A percentile compares a stretch with the other conserved stretches of the same genome.
Conservation (phyloP, 352 stramenopile genomes). For the Phytophthora melonis region DNA sequence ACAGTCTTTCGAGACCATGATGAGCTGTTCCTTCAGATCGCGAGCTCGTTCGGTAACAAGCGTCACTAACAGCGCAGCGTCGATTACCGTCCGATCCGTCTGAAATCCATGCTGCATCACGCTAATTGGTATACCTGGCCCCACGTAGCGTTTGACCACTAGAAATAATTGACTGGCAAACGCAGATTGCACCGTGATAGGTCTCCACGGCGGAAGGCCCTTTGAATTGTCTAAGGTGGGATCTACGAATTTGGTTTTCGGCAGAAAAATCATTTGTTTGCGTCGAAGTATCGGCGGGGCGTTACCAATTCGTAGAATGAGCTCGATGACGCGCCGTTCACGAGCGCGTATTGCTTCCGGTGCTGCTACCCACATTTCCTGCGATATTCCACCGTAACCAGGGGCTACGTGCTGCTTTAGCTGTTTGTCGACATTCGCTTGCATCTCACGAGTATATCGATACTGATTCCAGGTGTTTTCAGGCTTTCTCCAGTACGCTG, state of each 20-base stretch:
- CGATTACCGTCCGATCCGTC: no score
- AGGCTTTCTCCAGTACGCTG: background rate
- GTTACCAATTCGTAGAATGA: background rate
- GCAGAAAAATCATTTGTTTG: constrained; percentile 10
- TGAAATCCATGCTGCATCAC: no score
- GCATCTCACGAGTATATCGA: background rate
- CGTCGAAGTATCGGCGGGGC: background rate
- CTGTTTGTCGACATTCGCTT: background rate
- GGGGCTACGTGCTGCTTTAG: constrained; percentile 4
- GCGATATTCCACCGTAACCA: background rate
- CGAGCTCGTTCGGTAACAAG: no score
- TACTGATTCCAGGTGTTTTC: constrained; percentile 2
- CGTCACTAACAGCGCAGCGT: no score
- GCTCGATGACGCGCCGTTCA: constrained; percentile 6
- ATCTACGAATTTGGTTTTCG: background rate
- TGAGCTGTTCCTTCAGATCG: background rate
- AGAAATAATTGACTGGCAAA: no score
- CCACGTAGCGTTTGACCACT: no score
- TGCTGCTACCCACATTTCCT: background rate
- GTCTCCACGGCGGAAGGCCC: background rate
- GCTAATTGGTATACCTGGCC: no score
- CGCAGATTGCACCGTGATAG: no score
- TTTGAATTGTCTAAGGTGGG: constrained; percentile 9
- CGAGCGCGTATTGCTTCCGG: background rate
- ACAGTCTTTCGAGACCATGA: background rate